Evolutionary conservation across 495 filamentous ascomycete species (phyloP).

Genomic region (Letharia lupina): DNA sequence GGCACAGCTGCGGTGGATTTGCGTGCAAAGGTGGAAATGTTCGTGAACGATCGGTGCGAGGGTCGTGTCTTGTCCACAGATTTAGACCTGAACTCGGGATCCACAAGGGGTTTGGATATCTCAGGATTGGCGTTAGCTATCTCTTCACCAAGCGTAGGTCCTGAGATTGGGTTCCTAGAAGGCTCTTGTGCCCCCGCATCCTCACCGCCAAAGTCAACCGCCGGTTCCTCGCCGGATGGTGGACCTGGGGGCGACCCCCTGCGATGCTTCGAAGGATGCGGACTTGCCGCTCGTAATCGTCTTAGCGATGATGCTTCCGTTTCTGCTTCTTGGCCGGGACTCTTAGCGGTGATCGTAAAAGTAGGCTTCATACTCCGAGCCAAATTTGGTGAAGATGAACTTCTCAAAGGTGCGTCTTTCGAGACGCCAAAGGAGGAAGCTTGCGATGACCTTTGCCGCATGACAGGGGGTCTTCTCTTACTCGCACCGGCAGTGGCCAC

Average conservation of each 20-base stretch:
- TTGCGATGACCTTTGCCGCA: slow-evolving; percentile 40
- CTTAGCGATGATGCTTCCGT: neutral
- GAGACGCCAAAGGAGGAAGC: slow-evolving; percentile 6
- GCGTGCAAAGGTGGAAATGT: slow-evolving; percentile 13
- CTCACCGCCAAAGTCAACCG: neutral
- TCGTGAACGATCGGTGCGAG: slow-evolving; percentile 15
- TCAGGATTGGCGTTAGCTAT: neutral
- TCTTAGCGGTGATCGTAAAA: neutral
- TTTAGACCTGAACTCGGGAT: slow-evolving; percentile 20
- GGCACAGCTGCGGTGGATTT: slow-evolving; percentile 16
- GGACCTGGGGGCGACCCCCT: neutral
- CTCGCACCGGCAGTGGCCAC: slow-evolving; percentile 28
- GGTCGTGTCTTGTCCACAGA: slow-evolving; percentile 19
- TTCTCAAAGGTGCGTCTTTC: slow-evolving; percentile 8
- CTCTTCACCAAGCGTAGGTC: neutral
- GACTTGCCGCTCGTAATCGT: slow-evolving; percentile 11
- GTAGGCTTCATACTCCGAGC: slow-evolving; percentile 5
- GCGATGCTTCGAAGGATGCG: slow-evolving; percentile 10
- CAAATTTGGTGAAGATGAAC: slow-evolving; percentile 4
- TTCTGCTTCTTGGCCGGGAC: slow-evolving; percentile 4
- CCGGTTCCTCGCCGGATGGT: neutral
- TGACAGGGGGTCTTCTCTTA: slow-evolving; percentile 37
- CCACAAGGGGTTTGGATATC: slow-evolving; percentile 13
- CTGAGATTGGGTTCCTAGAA: neutral
- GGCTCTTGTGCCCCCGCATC: neutral